phyloP scores from a whole-genome alignment of 1,284 basidiomycete genomes.

The Malassezia restricta region DNA sequence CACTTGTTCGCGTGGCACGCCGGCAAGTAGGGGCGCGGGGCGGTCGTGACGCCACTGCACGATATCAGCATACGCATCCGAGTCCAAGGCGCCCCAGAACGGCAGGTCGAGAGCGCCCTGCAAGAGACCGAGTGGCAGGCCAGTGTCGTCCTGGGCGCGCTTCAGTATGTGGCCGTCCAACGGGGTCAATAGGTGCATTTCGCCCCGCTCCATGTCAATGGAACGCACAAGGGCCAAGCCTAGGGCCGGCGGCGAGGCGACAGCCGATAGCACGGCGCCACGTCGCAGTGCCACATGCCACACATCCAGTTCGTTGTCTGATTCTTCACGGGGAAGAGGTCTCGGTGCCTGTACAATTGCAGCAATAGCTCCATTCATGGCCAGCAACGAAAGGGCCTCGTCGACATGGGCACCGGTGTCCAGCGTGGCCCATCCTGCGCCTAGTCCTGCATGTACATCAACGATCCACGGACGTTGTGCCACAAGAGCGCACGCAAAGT shows the following conservation, averaged over 20 bases:
- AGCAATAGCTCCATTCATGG: constrained; percentile 70
- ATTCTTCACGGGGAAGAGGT: neutral
- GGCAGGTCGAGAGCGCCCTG: constrained; percentile 81
- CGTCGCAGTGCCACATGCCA: constrained; percentile 22
- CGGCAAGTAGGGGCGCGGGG: constrained; percentile 49
- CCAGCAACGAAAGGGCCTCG: constrained; percentile 47
- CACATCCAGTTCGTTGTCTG: neutral
- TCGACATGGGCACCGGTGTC: constrained; percentile 23
- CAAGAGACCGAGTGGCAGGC: constrained; percentile 50
- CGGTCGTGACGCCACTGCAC: constrained; percentile 17
- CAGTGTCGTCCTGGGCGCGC: constrained; percentile 48
- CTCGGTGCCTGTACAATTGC: constrained; percentile 44
- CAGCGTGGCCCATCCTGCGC: constrained; percentile 52
- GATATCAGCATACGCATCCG: constrained; percentile 45
- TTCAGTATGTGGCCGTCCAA: constrained; percentile 56
- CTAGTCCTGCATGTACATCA: constrained; percentile 54
- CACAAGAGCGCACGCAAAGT: constrained; percentile 59
- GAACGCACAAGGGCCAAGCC: constrained; percentile 36
- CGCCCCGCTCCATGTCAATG: constrained; percentile 20
- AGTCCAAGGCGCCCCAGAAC: constrained; percentile 73
- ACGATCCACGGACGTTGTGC: constrained; percentile 22
- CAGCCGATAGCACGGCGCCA: neutral
- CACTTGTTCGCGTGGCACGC: constrained; percentile 55
- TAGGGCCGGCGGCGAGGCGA: constrained; percentile 3
- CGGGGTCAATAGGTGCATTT: constrained; percentile 33